Conservation (phyloP, 2,329 filamentous ascomycete genomes). For the Diatrype stigma region DNA sequence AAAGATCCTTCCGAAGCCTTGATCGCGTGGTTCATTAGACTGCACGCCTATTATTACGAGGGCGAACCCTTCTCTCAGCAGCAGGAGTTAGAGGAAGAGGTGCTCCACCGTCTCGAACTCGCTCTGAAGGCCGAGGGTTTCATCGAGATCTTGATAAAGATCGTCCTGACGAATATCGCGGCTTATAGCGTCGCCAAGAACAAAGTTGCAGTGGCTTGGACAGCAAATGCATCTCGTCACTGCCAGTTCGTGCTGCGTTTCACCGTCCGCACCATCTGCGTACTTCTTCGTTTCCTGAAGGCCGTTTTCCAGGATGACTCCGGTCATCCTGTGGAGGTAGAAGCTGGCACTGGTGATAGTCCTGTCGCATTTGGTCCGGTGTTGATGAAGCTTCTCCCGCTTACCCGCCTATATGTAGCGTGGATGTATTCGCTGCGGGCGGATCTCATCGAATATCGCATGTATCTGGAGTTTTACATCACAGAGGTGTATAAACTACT, state of each 20-base stretch:
- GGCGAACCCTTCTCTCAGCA: slow-evolving; percentile 71
- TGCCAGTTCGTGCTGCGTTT: slow-evolving; percentile 68
- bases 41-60: slow-evolving; percentile 81
- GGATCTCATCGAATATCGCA: slow-evolving; percentile 43
- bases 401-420: slow-evolving; percentile 49
- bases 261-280: slow-evolving; percentile 73
- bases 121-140: slow-evolving; percentile 66
- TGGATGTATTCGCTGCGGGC: slow-evolving; percentile 47
- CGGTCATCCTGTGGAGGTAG: slow-evolving; percentile 18
- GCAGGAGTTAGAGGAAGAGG: slow-evolving; percentile 78
- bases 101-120: slow-evolving; percentile 71
- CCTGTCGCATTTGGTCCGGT: slow-evolving; percentile 31
- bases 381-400: slow-evolving; percentile 42
- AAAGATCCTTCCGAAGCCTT: slow-evolving; percentile 61
- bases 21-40: slow-evolving; percentile 75
- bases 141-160: slow-evolving; percentile 66
- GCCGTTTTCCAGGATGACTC: slow-evolving; percentile 59
- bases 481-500: slow-evolving; percentile 44
- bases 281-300: slow-evolving; percentile 65
- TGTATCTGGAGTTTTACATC: slow-evolving; percentile 41
- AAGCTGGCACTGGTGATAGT: slow-evolving; percentile 15
- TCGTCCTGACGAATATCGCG: slow-evolving; percentile 81
- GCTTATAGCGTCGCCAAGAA: slow-evolving; percentile 70
- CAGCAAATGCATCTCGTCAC: slow-evolving; percentile 39
- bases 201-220: slow-evolving; percentile 47